A percentile compares a stretch with the other conserved stretches of the same genome.
phyloP scores from a whole-genome alignment of 1,139 yeast genomes.

The Suhomyces coccinellae region DNA sequence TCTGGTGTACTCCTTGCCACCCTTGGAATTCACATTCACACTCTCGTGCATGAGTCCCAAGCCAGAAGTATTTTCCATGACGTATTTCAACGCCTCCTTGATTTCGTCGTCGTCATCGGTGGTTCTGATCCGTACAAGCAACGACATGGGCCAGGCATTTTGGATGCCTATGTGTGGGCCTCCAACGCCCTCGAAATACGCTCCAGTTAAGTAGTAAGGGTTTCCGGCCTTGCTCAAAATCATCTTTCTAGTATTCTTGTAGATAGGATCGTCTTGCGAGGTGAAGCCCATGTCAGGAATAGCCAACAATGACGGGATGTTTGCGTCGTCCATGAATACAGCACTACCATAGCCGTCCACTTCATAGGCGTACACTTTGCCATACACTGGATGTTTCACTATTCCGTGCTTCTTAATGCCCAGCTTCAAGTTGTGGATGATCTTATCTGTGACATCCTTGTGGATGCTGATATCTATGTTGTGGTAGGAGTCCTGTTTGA shows the following conservation, averaged over 20 bases:
- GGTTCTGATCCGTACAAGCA: conserved; percentile 72
- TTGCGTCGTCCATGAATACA: conserved; percentile 86
- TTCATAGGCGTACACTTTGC: conserved; percentile 83
- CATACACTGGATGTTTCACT: conserved; percentile 64
- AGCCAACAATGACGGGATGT: conserved; percentile 78
- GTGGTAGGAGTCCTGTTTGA: conserved; percentile 15
- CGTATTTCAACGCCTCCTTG: conserved; percentile 41
- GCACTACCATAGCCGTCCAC: conserved; percentile 84
- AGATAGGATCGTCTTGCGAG: conserved; percentile 52
- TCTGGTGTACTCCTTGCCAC: conserved; percentile 56
- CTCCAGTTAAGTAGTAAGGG: conserved; percentile 72
- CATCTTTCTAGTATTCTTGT: conserved; percentile 80
- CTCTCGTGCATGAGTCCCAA: conserved; percentile 87
- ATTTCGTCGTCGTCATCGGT: conserved; percentile 73
- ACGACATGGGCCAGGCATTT: conserved; percentile 91
- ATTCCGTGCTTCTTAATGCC: conserved; percentile 70
- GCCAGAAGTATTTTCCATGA: conserved; percentile 65
- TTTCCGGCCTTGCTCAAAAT: conserved; percentile 67
- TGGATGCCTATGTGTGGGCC: conserved; percentile 87
- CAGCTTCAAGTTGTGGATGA: conserved; percentile 44
- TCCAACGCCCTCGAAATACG: conserved; percentile 71
- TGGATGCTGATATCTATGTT: conserved; percentile 14
- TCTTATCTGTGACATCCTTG: conserved; percentile 26
- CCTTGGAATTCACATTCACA: conserved; percentile 60
- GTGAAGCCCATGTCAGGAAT: conserved; percentile 79